Base-by-base conservation (phyloP, 169 alveolate species). In the Cryptosporidium muris region DNA sequence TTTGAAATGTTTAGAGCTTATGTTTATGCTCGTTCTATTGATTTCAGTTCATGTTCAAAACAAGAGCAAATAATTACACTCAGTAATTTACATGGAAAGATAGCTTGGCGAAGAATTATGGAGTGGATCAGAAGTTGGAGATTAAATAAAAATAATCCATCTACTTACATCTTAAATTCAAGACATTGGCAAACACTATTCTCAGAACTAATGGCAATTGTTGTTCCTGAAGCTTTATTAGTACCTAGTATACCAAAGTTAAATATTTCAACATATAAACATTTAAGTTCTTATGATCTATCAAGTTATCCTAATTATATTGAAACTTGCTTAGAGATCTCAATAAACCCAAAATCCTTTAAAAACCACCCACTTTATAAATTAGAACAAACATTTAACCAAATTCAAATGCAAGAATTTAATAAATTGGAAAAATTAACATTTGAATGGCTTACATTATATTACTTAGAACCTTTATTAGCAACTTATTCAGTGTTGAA, bases 401-500 rank as follows among this genome's bases (percentile, higher is more conserved):
- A 25, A 25, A 25, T 25, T 25, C 25, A 25, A 25, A 25, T 25
- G 25, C 25, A 25, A 25, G 25, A 25, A 25, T 25, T 25, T 25
- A 25, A 25, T 25, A 25, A 25, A 25, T 25, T 25, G 25, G 25
- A 14, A 25, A 47, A 74, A 16, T 74, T 68, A 14, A 74, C 85
- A 45, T 49, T 43, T 11, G 42, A 58, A 25, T 74, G 85, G 85
- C 47, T 74, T 6, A 68, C 43, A n/a, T 54, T 58, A 54, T 74
- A 58, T 60, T 74, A 74, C 45, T 56, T 74, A 34, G 85, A 74
- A 43, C 85, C 85, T 8, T 58, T 43, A 25, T 58, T 74, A 68
- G 34, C 85, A 42, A 47, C 60, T 40, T 74, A 74, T 37, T 74
- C 51, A 6, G 60, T 58, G 4, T 12, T 74, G 2, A 68, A 74